Evolutionary conservation across 352 stramenopile genomes (phyloP).

Genomic region (Thalassiosira ordinaria): DNA sequence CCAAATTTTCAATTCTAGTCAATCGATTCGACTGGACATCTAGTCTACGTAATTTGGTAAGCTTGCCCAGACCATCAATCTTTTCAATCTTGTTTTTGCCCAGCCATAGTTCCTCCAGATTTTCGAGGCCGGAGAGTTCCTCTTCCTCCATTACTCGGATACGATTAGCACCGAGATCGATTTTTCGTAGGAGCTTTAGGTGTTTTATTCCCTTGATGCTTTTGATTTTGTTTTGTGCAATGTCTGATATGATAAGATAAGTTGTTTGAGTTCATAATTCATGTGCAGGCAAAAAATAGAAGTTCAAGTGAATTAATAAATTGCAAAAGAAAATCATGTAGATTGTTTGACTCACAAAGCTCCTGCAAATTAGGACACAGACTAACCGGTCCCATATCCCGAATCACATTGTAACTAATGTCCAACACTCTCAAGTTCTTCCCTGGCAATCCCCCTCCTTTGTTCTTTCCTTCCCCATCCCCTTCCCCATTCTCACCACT

Average conservation of each 20-base stretch:
- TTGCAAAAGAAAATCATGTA: no score
- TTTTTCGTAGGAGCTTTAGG: slow-evolving; percentile 90
- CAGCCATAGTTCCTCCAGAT: slow-evolving; percentile 96
- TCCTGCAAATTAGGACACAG: slow-evolving; percentile 89
- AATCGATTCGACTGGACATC: slow-evolving; percentile 96
- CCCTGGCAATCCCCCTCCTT: slow-evolving; percentile 45
- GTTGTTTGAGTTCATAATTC: not conserved
- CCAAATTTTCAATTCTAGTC: slow-evolving; percentile 91
- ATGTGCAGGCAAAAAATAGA: not conserved
- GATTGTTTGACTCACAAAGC: slow-evolving; percentile 80
- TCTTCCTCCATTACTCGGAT: slow-evolving; percentile 90
- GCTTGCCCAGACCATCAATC: slow-evolving; percentile 84
- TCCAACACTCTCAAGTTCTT: slow-evolving; percentile 88
- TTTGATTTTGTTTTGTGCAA: slow-evolving; percentile 98
- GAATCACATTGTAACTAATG: slow-evolving; percentile 97
- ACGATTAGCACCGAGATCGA: slow-evolving; percentile 97
- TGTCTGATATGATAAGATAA: no score
- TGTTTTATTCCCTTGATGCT: slow-evolving; percentile 91
- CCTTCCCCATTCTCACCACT: not conserved
- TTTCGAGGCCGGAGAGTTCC: slow-evolving; percentile 89
- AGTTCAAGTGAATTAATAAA: no score
- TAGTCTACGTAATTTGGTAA: slow-evolving; percentile 90
- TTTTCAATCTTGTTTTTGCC: slow-evolving; percentile 98
- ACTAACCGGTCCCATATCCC: slow-evolving; percentile 85
- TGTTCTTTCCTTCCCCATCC: no score